These are phyloP conservation scores for Paraphaeosphaeria sporulosa DNA, from an alignment of 2,329 filamentous ascomycete species.

Conservation along the genomic window DNA sequence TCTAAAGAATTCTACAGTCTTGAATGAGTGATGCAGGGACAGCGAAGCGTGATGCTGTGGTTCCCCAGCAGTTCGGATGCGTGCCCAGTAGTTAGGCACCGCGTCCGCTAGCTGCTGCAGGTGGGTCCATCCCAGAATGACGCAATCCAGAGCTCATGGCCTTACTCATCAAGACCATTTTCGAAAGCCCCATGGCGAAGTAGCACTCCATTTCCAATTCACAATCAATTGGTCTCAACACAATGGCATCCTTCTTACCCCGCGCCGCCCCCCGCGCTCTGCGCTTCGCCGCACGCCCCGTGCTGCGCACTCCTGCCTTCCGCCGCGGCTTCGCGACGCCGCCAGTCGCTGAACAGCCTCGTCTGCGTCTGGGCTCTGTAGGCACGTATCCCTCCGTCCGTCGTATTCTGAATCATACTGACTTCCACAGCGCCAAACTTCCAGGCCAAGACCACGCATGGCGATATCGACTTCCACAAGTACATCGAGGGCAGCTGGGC, in stretches of 20 bases:
- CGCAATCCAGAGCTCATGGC: conserved; percentile 5
- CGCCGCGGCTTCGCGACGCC: conserved; percentile 47
- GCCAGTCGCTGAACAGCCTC: conserved; percentile 47
- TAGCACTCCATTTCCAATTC: neutral
- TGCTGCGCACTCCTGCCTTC: conserved; percentile 38
- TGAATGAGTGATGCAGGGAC: neutral
- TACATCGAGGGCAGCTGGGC: conserved; percentile 82
- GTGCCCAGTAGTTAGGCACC: conserved; percentile 5
- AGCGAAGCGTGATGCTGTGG: neutral
- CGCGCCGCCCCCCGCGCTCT: conserved; percentile 47
- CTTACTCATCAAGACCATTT: conserved; percentile 4
- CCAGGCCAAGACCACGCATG: conserved; percentile 79
- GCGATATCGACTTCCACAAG: conserved; percentile 82
- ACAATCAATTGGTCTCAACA: neutral
- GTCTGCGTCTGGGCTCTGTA: conserved; percentile 53
- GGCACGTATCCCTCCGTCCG: conserved; percentile 27
- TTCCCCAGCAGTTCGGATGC: neutral
- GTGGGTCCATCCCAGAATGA: conserved; percentile 5
- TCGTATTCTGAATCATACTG: neutral
- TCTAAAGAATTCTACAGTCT: neutral
- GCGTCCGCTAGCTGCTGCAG: neutral
- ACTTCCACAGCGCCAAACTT: conserved; percentile 74
- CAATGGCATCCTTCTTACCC: conserved; percentile 23
- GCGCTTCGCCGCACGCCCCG: conserved; percentile 34
- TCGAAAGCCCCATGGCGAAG: neutral